These are phyloP conservation scores for Colletotrichum sp. DNA, from an alignment of 2,329 filamentous ascomycete species.

Conservation along the genomic window DNA sequence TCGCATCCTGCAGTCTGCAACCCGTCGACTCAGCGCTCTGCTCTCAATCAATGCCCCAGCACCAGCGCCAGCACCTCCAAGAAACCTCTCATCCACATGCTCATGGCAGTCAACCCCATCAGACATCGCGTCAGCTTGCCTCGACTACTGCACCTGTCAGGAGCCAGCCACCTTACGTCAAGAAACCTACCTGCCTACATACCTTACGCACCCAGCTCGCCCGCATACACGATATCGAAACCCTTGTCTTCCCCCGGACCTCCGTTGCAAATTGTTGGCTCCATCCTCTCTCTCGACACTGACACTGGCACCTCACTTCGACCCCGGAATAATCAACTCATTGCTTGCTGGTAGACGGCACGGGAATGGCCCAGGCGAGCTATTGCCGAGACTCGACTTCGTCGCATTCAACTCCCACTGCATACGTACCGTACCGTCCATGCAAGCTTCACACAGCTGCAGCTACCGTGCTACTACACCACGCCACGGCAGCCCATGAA, in stretches of 20 bases:
- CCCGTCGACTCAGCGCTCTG: neutral
- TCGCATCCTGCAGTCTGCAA: neutral
- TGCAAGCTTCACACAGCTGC: neutral
- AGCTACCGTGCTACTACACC: neutral
- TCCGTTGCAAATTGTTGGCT: constrained; percentile 5
- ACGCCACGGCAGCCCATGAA: neutral
- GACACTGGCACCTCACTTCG: neutral
- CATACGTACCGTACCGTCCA: neutral
- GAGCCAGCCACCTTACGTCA: constrained; percentile 1
- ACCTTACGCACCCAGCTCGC: neutral
- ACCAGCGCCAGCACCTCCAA: neutral
- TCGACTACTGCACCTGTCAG: constrained; percentile 7
- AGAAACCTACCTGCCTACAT: neutral
- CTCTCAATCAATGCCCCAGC: neutral
- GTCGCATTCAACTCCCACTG: neutral
- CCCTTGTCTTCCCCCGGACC: constrained; percentile 19
- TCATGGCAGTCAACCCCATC: neutral
- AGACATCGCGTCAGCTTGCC: neutral
- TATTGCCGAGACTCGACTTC: neutral
- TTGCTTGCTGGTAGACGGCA: neutral
- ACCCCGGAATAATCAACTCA: neutral
- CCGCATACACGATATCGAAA: constrained; percentile 10
- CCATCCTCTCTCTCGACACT: neutral
- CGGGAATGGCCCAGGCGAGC: neutral
- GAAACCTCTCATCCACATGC: neutral